Percentiles rank a stretch among this genome's conserved stretches.
phyloP scores from a whole-genome alignment of 257 asterid species.

The Lantana camara region DNA sequence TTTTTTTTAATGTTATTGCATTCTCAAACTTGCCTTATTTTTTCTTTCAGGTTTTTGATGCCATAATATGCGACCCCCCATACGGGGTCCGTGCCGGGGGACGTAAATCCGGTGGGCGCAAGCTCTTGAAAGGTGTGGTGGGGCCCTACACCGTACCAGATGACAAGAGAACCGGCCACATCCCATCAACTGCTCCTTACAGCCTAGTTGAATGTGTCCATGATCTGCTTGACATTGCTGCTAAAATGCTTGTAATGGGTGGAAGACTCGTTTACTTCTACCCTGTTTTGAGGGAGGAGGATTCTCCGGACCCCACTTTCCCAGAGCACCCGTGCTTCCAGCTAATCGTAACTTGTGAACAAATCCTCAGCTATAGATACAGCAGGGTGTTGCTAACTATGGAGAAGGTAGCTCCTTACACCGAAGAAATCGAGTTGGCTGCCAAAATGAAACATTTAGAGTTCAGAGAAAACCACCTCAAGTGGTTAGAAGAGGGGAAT shows the following conservation, averaged over 20 bases:
- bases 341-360: slow-evolving; percentile 70
- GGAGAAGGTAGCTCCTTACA: slow-evolving; percentile 68
- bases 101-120: slow-evolving; percentile 99
- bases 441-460: slow-evolving; percentile 70
- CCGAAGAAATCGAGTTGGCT: slow-evolving; percentile 66
- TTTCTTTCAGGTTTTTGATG: slow-evolving; percentile 72
- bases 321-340: slow-evolving; percentile 95
- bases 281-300: slow-evolving; percentile 79
- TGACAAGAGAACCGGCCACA: slow-evolving; percentile 85
- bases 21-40: slow-evolving; percentile 3
- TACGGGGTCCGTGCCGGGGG: slow-evolving; percentile 99
- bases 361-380: slow-evolving; percentile 89
- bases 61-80: slow-evolving; percentile 98
- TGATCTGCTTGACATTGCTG: slow-evolving; percentile 92
- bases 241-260: slow-evolving; percentile 83
- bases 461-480: slow-evolving; percentile 80
- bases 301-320: slow-evolving; percentile 53
- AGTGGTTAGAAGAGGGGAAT: slow-evolving; percentile 96
- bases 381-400: slow-evolving; percentile 78
- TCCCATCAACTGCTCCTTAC: slow-evolving; percentile 96
- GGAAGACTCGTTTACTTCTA: slow-evolving; percentile 97
- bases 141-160: slow-evolving; percentile 93
- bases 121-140: slow-evolving; percentile 82
- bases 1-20: too few species aligned
- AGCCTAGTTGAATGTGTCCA: slow-evolving; percentile 97